Percentiles rank a stretch among this genome's conserved stretches.
Evolutionary conservation across 208 protist species (phyloP).

Genomic region (Trypanosoma congolense): DNA sequence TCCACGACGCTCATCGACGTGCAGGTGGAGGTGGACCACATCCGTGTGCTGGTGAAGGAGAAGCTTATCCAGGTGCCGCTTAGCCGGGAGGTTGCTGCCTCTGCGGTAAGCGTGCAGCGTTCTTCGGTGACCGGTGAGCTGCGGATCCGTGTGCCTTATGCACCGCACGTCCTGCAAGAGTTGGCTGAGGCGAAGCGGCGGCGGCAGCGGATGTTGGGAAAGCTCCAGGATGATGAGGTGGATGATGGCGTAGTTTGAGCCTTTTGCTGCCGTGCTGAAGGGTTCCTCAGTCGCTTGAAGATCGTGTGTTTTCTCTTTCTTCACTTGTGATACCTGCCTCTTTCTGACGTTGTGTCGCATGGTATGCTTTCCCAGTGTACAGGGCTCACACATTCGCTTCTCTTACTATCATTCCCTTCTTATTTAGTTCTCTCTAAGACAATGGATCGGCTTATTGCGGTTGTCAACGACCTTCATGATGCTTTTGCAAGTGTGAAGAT

Average conservation of each 20-base stretch:
- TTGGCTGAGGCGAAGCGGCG: slow-evolving; percentile 16
- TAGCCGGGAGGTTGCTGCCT: slow-evolving; percentile 71
- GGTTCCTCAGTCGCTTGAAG: no score
- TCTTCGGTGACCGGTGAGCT: slow-evolving; percentile 75
- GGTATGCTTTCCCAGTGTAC: no score
- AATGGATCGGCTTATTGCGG: slow-evolving; percentile 96
- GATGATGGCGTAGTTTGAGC: background rate
- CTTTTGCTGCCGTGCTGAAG: no score
- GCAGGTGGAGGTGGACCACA: slow-evolving; percentile 89
- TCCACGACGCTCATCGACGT: slow-evolving; percentile 91
- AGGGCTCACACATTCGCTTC: no score
- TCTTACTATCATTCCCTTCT: slow-evolving; percentile 5
- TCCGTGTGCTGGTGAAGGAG: slow-evolving; percentile 89
- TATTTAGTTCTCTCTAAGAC: background rate
- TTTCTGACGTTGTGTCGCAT: no score
- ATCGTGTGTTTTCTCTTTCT: no score
- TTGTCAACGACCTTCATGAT: slow-evolving; percentile 98
- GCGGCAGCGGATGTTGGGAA: slow-evolving; percentile 1
- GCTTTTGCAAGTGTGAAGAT: slow-evolving; percentile 89
- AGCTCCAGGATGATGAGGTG: background rate
- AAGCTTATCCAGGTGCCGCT: slow-evolving; percentile 92
- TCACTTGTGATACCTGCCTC: no score
- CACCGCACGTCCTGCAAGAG: slow-evolving; percentile 36
- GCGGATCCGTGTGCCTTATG: slow-evolving; percentile 73
- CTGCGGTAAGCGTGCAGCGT: slow-evolving; percentile 63